These are phyloP conservation scores for Tuber brumale DNA, from an alignment of 495 filamentous ascomycete species.

Conservation along the genomic window DNA sequence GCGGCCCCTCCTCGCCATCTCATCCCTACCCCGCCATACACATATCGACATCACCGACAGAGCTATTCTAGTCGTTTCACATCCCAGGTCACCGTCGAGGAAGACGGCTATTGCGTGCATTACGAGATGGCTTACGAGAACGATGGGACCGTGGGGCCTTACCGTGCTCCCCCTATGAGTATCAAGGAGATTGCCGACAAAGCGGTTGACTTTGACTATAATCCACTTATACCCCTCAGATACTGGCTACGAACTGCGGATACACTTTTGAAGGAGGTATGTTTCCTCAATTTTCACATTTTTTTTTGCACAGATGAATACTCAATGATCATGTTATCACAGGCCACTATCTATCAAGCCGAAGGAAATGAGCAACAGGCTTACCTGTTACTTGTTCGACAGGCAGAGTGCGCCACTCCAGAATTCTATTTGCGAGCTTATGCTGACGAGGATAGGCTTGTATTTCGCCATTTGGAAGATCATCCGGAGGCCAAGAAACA, in stretches of 20 bases:
- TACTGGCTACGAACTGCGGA: conserved; percentile 79
- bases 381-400: conserved; percentile 78
- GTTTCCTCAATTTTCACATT: conserved; percentile 13
- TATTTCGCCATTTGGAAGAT: conserved; percentile 43
- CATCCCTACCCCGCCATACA: conserved; percentile 6
- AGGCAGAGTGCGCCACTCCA: conserved; percentile 49
- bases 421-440: background rate
- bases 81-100: background rate
- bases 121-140: conserved; percentile 31
- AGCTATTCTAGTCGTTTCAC: background rate
- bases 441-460: conserved; percentile 29
- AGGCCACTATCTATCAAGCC: conserved; percentile 72
- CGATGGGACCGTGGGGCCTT: conserved; percentile 24
- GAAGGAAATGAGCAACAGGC: conserved; percentile 83
- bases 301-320: background rate
- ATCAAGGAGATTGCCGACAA: conserved; percentile 63
- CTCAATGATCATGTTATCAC: background rate
- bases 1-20: conserved; percentile 11
- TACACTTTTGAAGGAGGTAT: conserved; percentile 70
- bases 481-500: conserved; percentile 44
- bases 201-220: conserved; percentile 74
- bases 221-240: conserved; percentile 61
- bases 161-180: conserved; percentile 54
- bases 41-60: background rate
- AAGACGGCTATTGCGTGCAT: background rate